Evolutionary conservation across 495 filamentous ascomycete genomes (phyloP).

Genomic region (Penicillium salamii): DNA sequence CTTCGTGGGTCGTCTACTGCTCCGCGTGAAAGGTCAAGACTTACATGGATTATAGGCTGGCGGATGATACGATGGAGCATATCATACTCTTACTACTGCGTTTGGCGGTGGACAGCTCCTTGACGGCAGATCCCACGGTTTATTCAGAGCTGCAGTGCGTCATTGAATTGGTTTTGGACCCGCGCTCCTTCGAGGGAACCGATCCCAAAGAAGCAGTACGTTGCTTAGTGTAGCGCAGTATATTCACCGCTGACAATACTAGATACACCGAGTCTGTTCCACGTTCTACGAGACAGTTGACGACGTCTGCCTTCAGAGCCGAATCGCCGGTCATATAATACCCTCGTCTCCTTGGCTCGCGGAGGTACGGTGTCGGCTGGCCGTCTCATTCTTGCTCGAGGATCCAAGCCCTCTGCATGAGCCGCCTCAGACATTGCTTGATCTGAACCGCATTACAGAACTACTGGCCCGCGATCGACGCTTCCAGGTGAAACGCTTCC

Average conservation of each 20-base stretch:
- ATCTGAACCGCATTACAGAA: conserved; percentile 48
- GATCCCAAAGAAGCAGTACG: conserved; percentile 31
- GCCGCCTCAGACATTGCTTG: conserved; percentile 41
- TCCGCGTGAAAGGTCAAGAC: neutral
- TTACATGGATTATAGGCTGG: conserved; percentile 28
- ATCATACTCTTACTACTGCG: conserved; percentile 50
- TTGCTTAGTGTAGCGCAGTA: neutral
- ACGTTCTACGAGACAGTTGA: conserved; percentile 50
- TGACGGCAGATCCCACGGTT: conserved; percentile 40
- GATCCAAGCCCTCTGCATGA: conserved; percentile 45
- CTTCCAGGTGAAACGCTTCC: conserved; percentile 44
- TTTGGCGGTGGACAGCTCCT: conserved; percentile 55
- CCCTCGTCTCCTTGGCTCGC: conserved; percentile 52
- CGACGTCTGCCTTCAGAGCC: conserved; percentile 53
- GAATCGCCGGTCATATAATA: conserved; percentile 58
- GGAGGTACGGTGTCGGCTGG: conserved; percentile 68
- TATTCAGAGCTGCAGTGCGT: conserved; percentile 45
- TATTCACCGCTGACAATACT: conserved; percentile 10
- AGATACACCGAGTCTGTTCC: conserved; percentile 54
- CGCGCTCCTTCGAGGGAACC: conserved; percentile 33
- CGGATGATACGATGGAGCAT: conserved; percentile 29
- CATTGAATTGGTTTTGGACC: conserved; percentile 32
- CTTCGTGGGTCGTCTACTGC: conserved; percentile 20
- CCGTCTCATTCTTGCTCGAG: conserved; percentile 64
- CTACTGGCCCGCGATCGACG: conserved; percentile 47